phyloP scores from a whole-genome alignment of 2,329 filamentous ascomycete species.

The Thermoascus crustaceus region DNA sequence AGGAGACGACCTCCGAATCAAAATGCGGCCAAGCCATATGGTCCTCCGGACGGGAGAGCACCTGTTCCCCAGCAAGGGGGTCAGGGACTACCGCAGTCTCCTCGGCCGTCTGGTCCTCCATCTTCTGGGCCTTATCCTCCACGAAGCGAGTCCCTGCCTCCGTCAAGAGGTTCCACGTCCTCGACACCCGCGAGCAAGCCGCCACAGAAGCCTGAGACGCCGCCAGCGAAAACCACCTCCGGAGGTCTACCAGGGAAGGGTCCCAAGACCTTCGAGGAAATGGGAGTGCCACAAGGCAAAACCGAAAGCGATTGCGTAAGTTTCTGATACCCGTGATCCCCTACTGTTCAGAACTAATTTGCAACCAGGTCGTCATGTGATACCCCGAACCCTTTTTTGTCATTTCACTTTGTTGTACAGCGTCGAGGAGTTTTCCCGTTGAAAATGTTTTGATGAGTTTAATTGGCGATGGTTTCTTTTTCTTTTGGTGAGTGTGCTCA shows the following conservation, averaged over 20 bases:
- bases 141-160: constrained; percentile 24
- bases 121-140: constrained; percentile 26
- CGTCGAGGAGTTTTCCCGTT: constrained; percentile 5
- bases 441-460: not conserved
- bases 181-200: constrained; percentile 32
- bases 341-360: constrained; percentile 10
- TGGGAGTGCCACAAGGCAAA: constrained; percentile 84
- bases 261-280: constrained; percentile 93
- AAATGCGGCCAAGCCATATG: constrained; percentile 6
- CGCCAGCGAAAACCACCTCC: constrained; percentile 19
- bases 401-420: constrained; percentile 9
- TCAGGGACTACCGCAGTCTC: constrained; percentile 25
- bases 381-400: constrained; percentile 18
- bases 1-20: constrained; percentile 28
- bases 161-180: constrained; percentile 29
- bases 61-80: constrained; percentile 22
- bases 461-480: too few relatives aligned
- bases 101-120: constrained; percentile 20
- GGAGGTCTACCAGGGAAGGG: constrained; percentile 55
- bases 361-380: constrained; percentile 34
- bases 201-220: constrained; percentile 26
- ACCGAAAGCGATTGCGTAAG: constrained; percentile 85
- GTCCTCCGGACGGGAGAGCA: constrained; percentile 6
- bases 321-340: constrained; percentile 12
- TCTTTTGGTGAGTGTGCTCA: too few relatives aligned